Conservation (phyloP, 352 stramenopile species). For the Thalassiosira exigua region DNA sequence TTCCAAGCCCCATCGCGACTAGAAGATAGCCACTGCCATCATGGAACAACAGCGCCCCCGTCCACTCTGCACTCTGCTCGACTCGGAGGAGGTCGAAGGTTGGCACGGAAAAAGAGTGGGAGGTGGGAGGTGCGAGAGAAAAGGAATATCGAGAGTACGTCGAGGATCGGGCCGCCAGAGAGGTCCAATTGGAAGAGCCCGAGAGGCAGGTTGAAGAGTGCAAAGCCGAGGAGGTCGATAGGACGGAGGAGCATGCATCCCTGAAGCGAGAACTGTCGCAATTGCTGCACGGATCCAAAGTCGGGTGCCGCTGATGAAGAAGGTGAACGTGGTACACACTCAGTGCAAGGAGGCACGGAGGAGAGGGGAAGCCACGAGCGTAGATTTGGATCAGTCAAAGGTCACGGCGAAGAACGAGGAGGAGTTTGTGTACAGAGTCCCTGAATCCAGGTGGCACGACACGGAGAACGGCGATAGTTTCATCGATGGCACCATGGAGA, state of each 20-base stretch:
- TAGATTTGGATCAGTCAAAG: constrained; percentile 3
- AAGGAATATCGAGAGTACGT: not conserved
- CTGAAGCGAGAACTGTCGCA: not conserved
- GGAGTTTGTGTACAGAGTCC: constrained; percentile 1
- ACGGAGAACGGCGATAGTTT: not conserved
- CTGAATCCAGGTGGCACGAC: not conserved
- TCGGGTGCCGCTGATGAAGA: constrained; percentile 5
- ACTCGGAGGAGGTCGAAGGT: too few relatives aligned
- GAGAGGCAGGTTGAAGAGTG: constrained; percentile 2
- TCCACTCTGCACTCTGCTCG: too few relatives aligned
- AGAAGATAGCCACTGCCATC: too few relatives aligned
- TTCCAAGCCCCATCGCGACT: too few relatives aligned
- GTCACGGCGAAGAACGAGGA: not conserved
- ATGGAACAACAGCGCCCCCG: too few relatives aligned
- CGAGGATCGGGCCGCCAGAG: not conserved
- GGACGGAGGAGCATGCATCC: not conserved
- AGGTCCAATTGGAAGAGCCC: not conserved
- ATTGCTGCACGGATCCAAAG: not conserved
- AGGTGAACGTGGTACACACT: not conserved
- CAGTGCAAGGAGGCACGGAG: not conserved
- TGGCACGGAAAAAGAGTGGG: too few relatives aligned
- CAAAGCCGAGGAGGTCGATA: not conserved
- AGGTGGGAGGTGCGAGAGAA: too few relatives aligned
- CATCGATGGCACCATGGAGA: too few relatives aligned
- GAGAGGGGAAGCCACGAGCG: not conserved